These are phyloP conservation scores for Oenanthe sinensis DNA, from an alignment of 129 eudicot species.

Conservation along the genomic window DNA sequence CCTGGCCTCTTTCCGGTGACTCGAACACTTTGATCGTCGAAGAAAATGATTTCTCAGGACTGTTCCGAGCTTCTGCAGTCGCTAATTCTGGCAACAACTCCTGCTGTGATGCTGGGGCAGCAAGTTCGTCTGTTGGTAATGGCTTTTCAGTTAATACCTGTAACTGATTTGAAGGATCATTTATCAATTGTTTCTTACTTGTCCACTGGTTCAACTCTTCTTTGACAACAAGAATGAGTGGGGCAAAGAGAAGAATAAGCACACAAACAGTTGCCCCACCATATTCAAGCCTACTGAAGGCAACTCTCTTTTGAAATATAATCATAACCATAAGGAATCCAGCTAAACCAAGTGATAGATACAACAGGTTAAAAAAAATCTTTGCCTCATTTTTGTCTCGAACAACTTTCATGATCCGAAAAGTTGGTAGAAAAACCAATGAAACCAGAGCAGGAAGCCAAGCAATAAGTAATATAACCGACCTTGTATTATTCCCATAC, in stretches of 20 bases:
- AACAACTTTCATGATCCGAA: conserved; percentile 39
- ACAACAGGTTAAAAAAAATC: conserved; percentile 45
- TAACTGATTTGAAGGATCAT: conserved; percentile 11
- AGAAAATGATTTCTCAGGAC: conserved; percentile 17
- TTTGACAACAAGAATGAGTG: conserved; percentile 34
- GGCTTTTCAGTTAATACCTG: conserved; percentile 19
- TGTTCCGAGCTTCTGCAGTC: neutral
- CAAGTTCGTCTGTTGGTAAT: neutral
- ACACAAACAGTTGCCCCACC: conserved; percentile 33
- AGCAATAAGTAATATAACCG: conserved; percentile 55
- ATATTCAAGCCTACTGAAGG: conserved; percentile 28
- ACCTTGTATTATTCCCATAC: conserved; percentile 39
- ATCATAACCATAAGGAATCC: conserved; percentile 71
- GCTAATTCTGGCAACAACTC: neutral
- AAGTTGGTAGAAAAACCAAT: conserved; percentile 33
- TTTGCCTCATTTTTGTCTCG: conserved; percentile 43
- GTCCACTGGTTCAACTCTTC: conserved; percentile 49
- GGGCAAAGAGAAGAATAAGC: conserved; percentile 45
- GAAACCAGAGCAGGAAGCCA: conserved; percentile 68
- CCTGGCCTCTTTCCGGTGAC: conserved; percentile 72
- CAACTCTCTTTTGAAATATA: conserved; percentile 34
- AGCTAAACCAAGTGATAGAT: conserved; percentile 59
- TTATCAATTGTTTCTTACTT: conserved; percentile 1
- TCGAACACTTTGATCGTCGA: conserved; percentile 28
- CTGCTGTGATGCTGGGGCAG: neutral